Percentiles rank a stretch among this genome's conserved stretches.
phyloP scores from a whole-genome alignment of 2,329 filamentous ascomycete genomes.

The Sarocladium kiliense region DNA sequence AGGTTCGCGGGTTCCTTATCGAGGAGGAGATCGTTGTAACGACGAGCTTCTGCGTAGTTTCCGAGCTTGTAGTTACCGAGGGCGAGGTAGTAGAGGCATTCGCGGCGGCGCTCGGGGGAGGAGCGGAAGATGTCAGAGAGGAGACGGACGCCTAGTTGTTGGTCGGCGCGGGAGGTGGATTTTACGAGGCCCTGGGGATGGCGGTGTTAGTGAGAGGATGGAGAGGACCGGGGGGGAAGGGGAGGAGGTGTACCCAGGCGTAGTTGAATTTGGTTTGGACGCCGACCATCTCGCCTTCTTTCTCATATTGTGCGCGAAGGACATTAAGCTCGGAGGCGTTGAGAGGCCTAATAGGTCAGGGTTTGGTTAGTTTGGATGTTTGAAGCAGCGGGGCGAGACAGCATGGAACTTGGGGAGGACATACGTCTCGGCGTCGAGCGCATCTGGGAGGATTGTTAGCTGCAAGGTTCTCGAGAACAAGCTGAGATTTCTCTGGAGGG shows the following conservation, averaged over 20 bases:
- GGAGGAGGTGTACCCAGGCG: slow-evolving; percentile 68
- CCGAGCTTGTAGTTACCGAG: slow-evolving; percentile 97
- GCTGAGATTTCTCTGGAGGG: too few species aligned
- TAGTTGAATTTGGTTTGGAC: slow-evolving; percentile 99
- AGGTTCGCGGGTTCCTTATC: slow-evolving; percentile 89
- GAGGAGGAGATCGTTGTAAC: slow-evolving; percentile 89
- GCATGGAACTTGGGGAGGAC: slow-evolving; percentile 24
- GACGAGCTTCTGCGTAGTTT: slow-evolving; percentile 90
- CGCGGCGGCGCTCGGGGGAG: slow-evolving; percentile 85
- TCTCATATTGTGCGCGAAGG: slow-evolving; percentile 89
- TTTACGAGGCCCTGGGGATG: slow-evolving; percentile 91
- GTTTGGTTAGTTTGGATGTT: slow-evolving; percentile 8
- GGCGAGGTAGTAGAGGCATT: slow-evolving; percentile 97
- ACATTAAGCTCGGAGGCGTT: slow-evolving; percentile 91
- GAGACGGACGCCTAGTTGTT: slow-evolving; percentile 89
- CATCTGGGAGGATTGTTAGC: slow-evolving; percentile 55
- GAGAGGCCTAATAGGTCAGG: slow-evolving; percentile 61
- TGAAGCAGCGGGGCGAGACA: background rate
- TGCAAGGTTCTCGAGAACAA: background rate
- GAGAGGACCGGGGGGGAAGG: background rate
- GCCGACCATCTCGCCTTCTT: slow-evolving; percentile 94
- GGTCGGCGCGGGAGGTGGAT: slow-evolving; percentile 75
- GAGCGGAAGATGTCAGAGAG: slow-evolving; percentile 95
- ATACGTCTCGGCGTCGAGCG: slow-evolving; percentile 93
- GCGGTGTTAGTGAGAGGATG: background rate